A percentile compares a stretch with the other conserved stretches of the same genome.
These are phyloP conservation scores for Fusarium gaditjirri DNA, from an alignment of 2,329 filamentous ascomycete genomes.

Conservation along the genomic window DNA sequence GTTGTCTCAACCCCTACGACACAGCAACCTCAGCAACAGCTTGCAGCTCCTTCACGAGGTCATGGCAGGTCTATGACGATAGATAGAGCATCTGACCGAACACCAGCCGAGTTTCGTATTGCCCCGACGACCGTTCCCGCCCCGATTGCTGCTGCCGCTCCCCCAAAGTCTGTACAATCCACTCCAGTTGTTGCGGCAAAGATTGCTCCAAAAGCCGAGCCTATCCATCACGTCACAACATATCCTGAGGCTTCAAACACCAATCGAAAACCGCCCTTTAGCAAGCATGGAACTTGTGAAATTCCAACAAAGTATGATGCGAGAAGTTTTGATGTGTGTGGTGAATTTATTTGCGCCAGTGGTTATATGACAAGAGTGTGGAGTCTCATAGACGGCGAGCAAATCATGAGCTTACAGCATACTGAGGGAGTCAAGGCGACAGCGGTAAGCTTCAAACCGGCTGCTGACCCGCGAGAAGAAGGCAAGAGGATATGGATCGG, in stretches of 20 bases:
- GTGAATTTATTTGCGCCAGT: constrained; percentile 85
- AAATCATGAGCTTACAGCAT: constrained; percentile 82
- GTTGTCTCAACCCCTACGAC: constrained; percentile 47
- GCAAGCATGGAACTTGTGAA: constrained; percentile 77
- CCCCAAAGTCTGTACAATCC: constrained; percentile 35
- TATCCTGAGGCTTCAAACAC: constrained; percentile 87
- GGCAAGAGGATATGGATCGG: constrained; percentile 89
- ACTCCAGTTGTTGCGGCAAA: constrained; percentile 32
- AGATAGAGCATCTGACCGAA: constrained; percentile 50
- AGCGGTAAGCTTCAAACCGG: constrained; percentile 86
- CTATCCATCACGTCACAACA: constrained; percentile 64
- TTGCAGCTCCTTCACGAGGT: constrained; percentile 45
- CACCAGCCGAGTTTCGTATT: constrained; percentile 38
- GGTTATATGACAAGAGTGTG: constrained; percentile 90
- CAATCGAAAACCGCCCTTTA: constrained; percentile 83
- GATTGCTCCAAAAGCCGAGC: constrained; percentile 51
- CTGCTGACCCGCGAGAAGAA: constrained; percentile 79
- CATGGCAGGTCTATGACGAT: constrained; percentile 49
- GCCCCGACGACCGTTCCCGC: constrained; percentile 35
- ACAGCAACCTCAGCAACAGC: constrained; percentile 46
- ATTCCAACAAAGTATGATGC: constrained; percentile 89
- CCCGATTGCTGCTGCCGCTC: constrained; percentile 20
- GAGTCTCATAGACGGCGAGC: constrained; percentile 84
- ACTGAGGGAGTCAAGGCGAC: constrained; percentile 87
- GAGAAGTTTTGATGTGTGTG: constrained; percentile 86